Percentiles rank a stretch among this genome's conserved stretches.
phyloP scores from a whole-genome alignment of 1,139 yeast species.

The Nakaseomyces kungkrabaensis region DNA sequence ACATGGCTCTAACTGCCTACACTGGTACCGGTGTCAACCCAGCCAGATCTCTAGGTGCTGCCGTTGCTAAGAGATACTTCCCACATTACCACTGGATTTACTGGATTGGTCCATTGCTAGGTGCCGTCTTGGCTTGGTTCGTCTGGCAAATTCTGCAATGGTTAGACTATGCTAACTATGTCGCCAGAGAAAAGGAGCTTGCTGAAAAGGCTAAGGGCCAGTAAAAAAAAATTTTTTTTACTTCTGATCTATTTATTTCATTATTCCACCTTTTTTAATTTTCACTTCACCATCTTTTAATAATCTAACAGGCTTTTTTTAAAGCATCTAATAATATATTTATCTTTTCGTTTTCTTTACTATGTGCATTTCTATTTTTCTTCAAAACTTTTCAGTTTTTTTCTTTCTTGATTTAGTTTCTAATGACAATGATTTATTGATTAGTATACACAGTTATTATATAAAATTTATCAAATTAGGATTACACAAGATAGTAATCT shows the following conservation, averaged over 20 bases:
- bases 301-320: too few relatives aligned
- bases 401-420: too few relatives aligned
- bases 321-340: too few relatives aligned
- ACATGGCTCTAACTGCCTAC: slow-evolving; percentile 70
- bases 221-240: neutral
- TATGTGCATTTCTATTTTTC: too few relatives aligned
- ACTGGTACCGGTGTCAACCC: slow-evolving; percentile 93
- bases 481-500: too few relatives aligned
- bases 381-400: too few relatives aligned
- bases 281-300: neutral
- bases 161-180: slow-evolving; percentile 48
- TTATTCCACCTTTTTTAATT: neutral
- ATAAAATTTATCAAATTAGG: too few relatives aligned
- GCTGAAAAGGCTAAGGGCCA: neutral
- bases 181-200: slow-evolving; percentile 12
- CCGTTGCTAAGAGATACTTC: slow-evolving; percentile 60
- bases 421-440: too few relatives aligned
- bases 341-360: too few relatives aligned
- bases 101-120: slow-evolving; percentile 80
- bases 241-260: neutral
- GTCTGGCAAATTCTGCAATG: slow-evolving; percentile 60
- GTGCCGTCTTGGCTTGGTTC: slow-evolving; percentile 55
- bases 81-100: slow-evolving; percentile 86
- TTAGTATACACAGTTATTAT: too few relatives aligned
- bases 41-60: slow-evolving; percentile 82